Percentiles rank a stretch among this genome's conserved stretches.
Conservation (phyloP, 768 basidiomycete genomes). For the Tricholoma sp. region DNA sequence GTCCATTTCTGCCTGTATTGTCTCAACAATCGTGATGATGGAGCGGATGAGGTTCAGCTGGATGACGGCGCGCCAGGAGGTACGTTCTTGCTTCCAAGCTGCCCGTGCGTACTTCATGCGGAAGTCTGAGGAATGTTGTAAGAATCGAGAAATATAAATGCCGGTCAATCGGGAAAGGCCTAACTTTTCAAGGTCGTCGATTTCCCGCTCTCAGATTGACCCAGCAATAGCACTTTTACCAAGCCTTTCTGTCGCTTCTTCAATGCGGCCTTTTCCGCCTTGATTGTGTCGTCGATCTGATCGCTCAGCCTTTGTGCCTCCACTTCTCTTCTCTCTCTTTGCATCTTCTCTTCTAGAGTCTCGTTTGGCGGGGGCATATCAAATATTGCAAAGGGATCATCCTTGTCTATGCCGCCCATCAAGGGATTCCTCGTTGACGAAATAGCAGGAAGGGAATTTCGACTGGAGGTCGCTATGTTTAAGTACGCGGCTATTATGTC, state of each 20-base stretch:
- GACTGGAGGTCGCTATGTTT: not conserved
- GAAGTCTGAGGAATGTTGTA: conserved; percentile 43
- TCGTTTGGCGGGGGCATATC: conserved; percentile 56
- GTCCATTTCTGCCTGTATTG: conserved; percentile 46
- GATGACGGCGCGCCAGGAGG: conserved; percentile 70
- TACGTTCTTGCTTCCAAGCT: conserved; percentile 59
- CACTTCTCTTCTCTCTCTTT: conserved; percentile 43
- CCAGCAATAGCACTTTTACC: conserved; percentile 50
- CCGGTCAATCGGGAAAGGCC: conserved; percentile 11
- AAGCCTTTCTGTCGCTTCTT: conserved; percentile 39
- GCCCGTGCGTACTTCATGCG: conserved; percentile 58
- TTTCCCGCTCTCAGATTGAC: conserved; percentile 61
- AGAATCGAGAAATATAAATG: not conserved
- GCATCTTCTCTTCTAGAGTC: conserved; percentile 37
- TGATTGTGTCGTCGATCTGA: conserved; percentile 52
- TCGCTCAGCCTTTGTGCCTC: conserved; percentile 58
- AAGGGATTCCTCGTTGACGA: not conserved
- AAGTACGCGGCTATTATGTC: not conserved
- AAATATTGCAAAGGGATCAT: conserved; percentile 63
- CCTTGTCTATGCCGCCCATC: conserved; percentile 19
- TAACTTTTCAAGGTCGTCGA: conserved; percentile 57
- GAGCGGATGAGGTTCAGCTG: conserved; percentile 75
- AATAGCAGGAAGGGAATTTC: not conserved
- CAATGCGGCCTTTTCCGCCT: conserved; percentile 35
- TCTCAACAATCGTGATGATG: conserved; percentile 56